phyloP scores from a whole-genome alignment of 2,329 filamentous ascomycete genomes.

The Claviceps citrina region DNA sequence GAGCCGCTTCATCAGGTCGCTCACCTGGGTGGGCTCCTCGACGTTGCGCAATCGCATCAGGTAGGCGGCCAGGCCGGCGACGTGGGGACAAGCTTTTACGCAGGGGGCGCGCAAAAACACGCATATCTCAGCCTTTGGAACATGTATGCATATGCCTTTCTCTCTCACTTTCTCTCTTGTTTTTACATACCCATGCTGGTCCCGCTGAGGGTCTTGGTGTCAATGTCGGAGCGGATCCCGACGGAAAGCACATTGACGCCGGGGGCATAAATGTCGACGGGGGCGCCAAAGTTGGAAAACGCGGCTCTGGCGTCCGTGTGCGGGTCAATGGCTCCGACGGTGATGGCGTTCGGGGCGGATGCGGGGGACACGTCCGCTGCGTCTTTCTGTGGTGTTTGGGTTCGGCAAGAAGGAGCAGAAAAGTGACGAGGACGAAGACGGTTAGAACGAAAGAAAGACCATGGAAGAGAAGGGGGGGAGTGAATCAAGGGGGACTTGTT shows the following conservation, averaged over 20 bases:
- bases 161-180: background rate
- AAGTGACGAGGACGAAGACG: too few species aligned
- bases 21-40: conserved; percentile 21
- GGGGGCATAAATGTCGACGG: conserved; percentile 40
- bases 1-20: conserved; percentile 36
- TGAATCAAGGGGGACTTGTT: too few species aligned
- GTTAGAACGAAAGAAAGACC: too few species aligned
- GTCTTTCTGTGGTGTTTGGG: conserved; percentile 29
- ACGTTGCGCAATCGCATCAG: conserved; percentile 42
- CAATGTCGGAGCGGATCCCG: conserved; percentile 33
- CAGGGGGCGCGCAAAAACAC: too few species aligned
- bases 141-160: too few species aligned
- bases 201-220: conserved; percentile 31
- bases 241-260: conserved; percentile 39
- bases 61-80: conserved; percentile 53
- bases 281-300: conserved; percentile 43
- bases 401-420: too few species aligned
- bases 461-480: too few species aligned
- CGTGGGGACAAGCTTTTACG: conserved; percentile 44
- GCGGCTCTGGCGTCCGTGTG: conserved; percentile 29
- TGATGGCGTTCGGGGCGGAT: conserved; percentile 40
- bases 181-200: conserved; percentile 37
- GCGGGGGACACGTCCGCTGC: conserved; percentile 37
- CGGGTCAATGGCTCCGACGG: conserved; percentile 43
- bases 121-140: too few species aligned